A percentile compares a stretch with the other conserved stretches of the same genome.
These are phyloP conservation scores for Phytophthora citricola DNA, from an alignment of 352 stramenopile species.

Conservation along the genomic window DNA sequence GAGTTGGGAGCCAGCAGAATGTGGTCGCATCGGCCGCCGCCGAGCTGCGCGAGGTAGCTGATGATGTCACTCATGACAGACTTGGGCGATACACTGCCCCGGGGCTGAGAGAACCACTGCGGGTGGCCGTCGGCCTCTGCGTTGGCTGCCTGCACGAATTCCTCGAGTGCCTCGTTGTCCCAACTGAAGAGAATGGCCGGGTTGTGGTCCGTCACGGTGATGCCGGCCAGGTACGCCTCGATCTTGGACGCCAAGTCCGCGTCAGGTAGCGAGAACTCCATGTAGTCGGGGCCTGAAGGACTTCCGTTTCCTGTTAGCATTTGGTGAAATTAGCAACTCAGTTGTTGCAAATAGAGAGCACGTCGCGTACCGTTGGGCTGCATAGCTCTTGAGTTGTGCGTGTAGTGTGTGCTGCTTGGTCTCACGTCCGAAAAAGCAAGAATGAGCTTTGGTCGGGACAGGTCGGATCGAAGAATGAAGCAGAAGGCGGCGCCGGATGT, in stretches of 20 bases:
- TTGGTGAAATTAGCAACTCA: constrained; percentile 16
- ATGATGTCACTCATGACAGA: constrained; percentile 47
- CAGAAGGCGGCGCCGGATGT: constrained; percentile 18
- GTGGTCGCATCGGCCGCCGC: constrained; percentile 42
- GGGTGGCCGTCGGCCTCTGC: constrained; percentile 31
- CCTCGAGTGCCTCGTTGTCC: constrained; percentile 40
- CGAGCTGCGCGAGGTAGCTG: constrained; percentile 46
- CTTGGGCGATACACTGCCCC: constrained; percentile 43
- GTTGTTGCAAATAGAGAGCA: not conserved
- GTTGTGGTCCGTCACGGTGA: constrained; percentile 48
- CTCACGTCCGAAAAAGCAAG: constrained; percentile 20
- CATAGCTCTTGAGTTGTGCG: constrained; percentile 26
- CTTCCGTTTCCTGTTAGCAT: constrained; percentile 30
- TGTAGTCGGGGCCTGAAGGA: constrained; percentile 30
- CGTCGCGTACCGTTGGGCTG: constrained; percentile 40
- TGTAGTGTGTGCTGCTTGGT: constrained; percentile 12
- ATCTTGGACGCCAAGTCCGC: constrained; percentile 40
- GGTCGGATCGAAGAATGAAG: constrained; percentile 38
- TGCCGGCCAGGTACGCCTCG: constrained; percentile 37
- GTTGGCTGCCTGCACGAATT: constrained; percentile 49
- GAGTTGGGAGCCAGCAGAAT: constrained; percentile 50
- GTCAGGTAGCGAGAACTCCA: constrained; percentile 34
- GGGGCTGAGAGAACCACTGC: constrained; percentile 43
- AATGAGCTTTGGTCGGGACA: constrained; percentile 23
- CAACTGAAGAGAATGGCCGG: constrained; percentile 50